Evolutionary conservation across 305 asterid species (phyloP), one percentile per base, ranked within the genome.

Genomic region (Fraxinus ornus): DNA sequence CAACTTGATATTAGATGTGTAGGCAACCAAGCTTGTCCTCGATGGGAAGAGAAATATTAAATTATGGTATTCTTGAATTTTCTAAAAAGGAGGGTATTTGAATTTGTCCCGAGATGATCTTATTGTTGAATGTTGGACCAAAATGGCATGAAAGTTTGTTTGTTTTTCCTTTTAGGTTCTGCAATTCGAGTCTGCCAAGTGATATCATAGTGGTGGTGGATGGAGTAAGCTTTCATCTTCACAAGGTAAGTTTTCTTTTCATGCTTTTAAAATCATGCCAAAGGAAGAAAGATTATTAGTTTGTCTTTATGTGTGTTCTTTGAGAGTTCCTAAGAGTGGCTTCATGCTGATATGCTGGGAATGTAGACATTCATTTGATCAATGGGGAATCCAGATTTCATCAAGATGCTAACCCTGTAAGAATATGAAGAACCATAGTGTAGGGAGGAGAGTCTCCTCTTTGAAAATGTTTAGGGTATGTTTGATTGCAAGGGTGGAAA

Each of bases 201-300:
- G 98, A 95, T 88, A 82, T 97, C 80, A 90, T 91, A 33, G 84
- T 97, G 89, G 91, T 90, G 74, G 94, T 97, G 70, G 92, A 90
- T 19, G 92, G 90, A 47, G 88, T 90, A 70, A 89, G 83, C 71
- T 93, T 97, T 90, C 97, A 90, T 92, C 96, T 97, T 87, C 98
- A 97, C 88, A 97, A 95, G 98, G 98, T 97, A 90, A 80, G 75
- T 81, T 77, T 75, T 76, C 49, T 78, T 83, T 35, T 81, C 72
- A 44, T 78, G 7, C 78, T 1, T 37, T 39, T 80, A 57, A 79
- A 68, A 41, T 30, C 19, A 5, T 7, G 64, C 52, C 21, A 57
- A 13, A 28, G 30, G 55, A 13, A 32, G 21, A 26, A 55, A 77
- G 33, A 35, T n/a, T 19, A 60, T 19, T 76, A 76, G 26, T 68